phyloP scores from a whole-genome alignment of 257 asterid genomes.

The Salvia rosmarinus region DNA sequence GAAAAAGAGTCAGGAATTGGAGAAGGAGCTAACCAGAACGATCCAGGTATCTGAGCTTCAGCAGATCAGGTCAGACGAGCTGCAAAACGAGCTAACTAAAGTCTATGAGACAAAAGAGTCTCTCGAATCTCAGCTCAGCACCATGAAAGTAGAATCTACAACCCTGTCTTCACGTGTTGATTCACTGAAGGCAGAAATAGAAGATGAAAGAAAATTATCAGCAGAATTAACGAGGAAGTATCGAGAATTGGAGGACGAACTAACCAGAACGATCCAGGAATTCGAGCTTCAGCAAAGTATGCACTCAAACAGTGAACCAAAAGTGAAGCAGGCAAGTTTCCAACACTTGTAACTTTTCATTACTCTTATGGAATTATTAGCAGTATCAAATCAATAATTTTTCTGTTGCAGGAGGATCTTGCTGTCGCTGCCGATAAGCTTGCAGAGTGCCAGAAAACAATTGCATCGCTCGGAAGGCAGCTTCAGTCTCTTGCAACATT shows the following conservation, averaged over 20 bases:
- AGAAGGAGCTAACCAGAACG: conserved; percentile 46
- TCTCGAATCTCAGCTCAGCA: conserved; percentile 56
- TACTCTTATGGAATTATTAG: background rate
- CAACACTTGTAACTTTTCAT: background rate
- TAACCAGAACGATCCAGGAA: conserved; percentile 45
- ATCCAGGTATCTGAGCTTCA: conserved; percentile 27
- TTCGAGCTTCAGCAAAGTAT: conserved; percentile 48
- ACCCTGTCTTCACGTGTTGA: conserved; percentile 47
- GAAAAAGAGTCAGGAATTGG: conserved; percentile 49
- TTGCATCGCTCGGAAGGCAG: conserved; percentile 82
- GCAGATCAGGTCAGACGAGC: conserved; percentile 44
- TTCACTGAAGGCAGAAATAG: conserved; percentile 45
- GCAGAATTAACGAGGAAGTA: conserved; percentile 47
- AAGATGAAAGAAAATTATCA: conserved; percentile 47
- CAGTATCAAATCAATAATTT: background rate
- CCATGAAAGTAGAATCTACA: conserved; percentile 62
- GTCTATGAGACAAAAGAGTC: conserved; percentile 53
- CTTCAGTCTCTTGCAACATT: conserved; percentile 75
- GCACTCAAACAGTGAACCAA: conserved; percentile 49
- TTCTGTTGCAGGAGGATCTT: conserved; percentile 63
- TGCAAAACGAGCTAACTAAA: conserved; percentile 47
- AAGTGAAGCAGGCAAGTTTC: conserved; percentile 57
- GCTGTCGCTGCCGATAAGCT: conserved; percentile 84
- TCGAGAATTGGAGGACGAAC: conserved; percentile 58
- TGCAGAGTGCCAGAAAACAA: conserved; percentile 82